These are phyloP conservation scores for Tylopilus cervinicoccineus DNA, from an alignment of 768 basidiomycete genomes.

Conservation along the genomic window DNA sequence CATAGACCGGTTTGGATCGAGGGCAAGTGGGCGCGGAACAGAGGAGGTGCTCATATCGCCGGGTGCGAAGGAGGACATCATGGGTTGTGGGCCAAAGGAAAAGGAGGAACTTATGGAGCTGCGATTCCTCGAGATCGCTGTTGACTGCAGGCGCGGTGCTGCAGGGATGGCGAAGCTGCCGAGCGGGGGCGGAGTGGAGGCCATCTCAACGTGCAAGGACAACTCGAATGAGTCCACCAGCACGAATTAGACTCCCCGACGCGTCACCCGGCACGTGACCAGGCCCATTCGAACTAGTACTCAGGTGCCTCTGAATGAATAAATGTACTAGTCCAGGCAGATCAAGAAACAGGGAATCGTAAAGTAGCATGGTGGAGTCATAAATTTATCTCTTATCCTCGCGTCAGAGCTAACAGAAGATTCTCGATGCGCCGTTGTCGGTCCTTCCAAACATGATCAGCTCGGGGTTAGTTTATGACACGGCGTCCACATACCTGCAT, in stretches of 20 bases:
- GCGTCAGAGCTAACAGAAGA: conserved; percentile 62
- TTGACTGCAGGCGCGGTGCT: conserved; percentile 50
- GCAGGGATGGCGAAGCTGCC: conserved; percentile 40
- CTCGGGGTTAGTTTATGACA: neutral
- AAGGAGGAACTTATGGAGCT: conserved; percentile 76
- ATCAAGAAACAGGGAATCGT: neutral
- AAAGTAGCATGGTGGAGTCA: neutral
- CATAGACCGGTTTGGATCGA: conserved; percentile 80
- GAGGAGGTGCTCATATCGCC: conserved; percentile 60
- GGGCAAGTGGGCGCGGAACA: conserved; percentile 48
- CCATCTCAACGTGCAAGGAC: conserved; percentile 15
- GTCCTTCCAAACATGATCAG: conserved; percentile 38
- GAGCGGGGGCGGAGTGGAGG: conserved; percentile 49
- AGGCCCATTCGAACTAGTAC: neutral
- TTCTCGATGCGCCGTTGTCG: conserved; percentile 78
- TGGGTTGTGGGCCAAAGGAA: conserved; percentile 76
- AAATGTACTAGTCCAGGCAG: conserved; percentile 1
- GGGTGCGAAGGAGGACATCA: conserved; percentile 68
- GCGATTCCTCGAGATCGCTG: conserved; percentile 54
- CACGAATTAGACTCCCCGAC: neutral
- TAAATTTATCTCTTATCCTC: conserved; percentile 32
- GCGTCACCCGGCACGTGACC: conserved; percentile 21
- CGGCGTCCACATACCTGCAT: conserved; percentile 50
- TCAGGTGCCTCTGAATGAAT: neutral
- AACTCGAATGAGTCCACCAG: neutral